Evolutionary conservation across 1,284 basidiomycete species (phyloP).

Genomic region (Sporisorium scitamineum): DNA sequence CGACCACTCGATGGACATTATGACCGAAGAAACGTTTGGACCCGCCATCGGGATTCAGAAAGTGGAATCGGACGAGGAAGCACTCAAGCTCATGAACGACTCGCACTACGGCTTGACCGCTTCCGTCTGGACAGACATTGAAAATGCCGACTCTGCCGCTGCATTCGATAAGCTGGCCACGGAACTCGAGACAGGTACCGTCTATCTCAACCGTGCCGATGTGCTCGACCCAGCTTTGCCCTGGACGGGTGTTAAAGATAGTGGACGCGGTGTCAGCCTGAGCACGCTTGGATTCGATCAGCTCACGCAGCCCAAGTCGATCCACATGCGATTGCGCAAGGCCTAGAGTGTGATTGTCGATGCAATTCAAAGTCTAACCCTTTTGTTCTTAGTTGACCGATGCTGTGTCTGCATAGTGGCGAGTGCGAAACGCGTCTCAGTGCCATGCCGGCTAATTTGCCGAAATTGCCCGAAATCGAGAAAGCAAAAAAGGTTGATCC

Average conservation of each 20-base stretch:
- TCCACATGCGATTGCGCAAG: slow-evolving; percentile 57
- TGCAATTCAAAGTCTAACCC: background rate
- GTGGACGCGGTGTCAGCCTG: slow-evolving; percentile 87
- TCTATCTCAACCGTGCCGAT: slow-evolving; percentile 82
- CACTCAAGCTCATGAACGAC: slow-evolving; percentile 91
- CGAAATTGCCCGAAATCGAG: slow-evolving; percentile 12
- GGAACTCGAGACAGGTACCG: slow-evolving; percentile 86
- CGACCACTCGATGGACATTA: slow-evolving; percentile 90
- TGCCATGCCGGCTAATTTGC: slow-evolving; percentile 6
- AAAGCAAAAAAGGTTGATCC: slow-evolving; percentile 1
- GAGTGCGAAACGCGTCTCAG: background rate
- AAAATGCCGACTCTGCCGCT: slow-evolving; percentile 75
- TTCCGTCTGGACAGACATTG: slow-evolving; percentile 85
- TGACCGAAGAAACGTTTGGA: slow-evolving; percentile 80
- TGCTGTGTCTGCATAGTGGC: background rate
- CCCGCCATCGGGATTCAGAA: slow-evolving; percentile 91
- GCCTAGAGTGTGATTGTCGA: slow-evolving; percentile 3
- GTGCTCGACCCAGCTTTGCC: slow-evolving; percentile 88
- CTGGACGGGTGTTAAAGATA: slow-evolving; percentile 94
- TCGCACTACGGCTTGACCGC: slow-evolving; percentile 94
- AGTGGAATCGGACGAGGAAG: slow-evolving; percentile 84
- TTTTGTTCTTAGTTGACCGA: background rate
- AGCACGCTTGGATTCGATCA: slow-evolving; percentile 78
- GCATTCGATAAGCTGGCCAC: slow-evolving; percentile 80
- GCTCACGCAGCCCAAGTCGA: slow-evolving; percentile 52